These are phyloP conservation scores for Aechmea fasciata DNA, from an alignment of 176 grass and related monocot genomes.

Conservation along the genomic window DNA sequence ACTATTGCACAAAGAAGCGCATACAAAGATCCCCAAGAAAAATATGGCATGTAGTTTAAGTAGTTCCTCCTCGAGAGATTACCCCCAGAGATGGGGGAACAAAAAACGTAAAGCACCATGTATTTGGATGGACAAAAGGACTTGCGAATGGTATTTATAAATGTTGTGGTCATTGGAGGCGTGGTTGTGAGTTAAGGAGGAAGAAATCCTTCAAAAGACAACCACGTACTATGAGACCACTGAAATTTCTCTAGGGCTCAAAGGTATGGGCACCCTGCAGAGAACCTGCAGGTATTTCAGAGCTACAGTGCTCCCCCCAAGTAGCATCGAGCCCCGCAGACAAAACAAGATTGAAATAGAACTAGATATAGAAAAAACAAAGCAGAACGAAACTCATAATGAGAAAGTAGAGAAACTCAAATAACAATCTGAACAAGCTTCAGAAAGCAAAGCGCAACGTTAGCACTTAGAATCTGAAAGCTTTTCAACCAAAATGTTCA, in stretches of 20 bases:
- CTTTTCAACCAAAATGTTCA: no score
- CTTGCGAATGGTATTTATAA: neutral
- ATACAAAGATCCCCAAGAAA: no score
- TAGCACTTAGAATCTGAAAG: no score
- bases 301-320: constrained; percentile 71
- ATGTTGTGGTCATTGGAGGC: constrained; percentile 73
- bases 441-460: no score
- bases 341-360: neutral
- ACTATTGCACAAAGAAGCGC: no score
- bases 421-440: no score
- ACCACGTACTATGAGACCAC: constrained; percentile 75
- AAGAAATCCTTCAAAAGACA: constrained; percentile 35
- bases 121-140: neutral
- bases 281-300: constrained; percentile 81
- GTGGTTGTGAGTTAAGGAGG: constrained; percentile 34
- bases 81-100: no score
- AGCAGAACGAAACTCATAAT: neutral
- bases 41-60: no score
- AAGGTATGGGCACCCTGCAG: constrained; percentile 61
- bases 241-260: constrained; percentile 33
- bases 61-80: no score
- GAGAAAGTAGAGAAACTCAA: neutral
- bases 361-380: neutral
- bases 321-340: constrained; percentile 32
- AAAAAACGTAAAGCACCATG: no score